Percentiles rank a stretch among this genome's conserved stretches.
Evolutionary conservation across 2,329 filamentous ascomycete genomes (phyloP).

Genomic region (Didymella segeticola): DNA sequence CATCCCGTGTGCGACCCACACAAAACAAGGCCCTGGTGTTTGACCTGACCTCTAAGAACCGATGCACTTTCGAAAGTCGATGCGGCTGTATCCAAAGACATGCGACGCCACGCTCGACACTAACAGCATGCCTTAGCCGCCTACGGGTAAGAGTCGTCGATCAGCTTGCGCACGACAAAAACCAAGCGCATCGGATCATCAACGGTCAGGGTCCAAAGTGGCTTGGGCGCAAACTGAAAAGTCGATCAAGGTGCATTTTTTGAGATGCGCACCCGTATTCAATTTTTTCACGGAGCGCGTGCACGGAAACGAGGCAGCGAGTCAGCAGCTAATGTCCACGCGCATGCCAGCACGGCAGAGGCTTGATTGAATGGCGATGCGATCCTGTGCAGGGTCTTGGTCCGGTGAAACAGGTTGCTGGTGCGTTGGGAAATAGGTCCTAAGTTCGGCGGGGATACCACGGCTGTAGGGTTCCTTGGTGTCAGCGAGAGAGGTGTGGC

Average conservation of each 20-base stretch:
- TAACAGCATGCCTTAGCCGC: neutral
- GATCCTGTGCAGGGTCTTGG: conserved; percentile 1
- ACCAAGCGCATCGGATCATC: neutral
- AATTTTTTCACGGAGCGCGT: neutral
- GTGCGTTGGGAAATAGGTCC: neutral
- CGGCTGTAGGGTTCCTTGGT: neutral
- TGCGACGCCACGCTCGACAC: neutral
- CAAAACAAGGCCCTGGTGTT: neutral
- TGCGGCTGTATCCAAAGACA: neutral
- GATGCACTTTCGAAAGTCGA: conserved; percentile 12
- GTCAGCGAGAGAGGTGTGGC: conserved; percentile 1
- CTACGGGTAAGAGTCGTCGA: neutral
- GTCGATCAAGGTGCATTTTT: conserved; percentile 12
- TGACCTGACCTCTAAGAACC: neutral
- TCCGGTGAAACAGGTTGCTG: conserved; percentile 9
- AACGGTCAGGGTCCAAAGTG: conserved; percentile 12
- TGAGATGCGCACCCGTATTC: conserved; percentile 3
- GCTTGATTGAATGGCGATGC: neutral
- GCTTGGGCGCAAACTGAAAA: conserved; percentile 8
- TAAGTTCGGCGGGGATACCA: neutral
- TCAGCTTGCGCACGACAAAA: neutral
- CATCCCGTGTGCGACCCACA: neutral
- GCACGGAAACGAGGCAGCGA: neutral
- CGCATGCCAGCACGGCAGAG: conserved; percentile 1
- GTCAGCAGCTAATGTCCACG: neutral